Base-by-base conservation (phyloP, 1,139 yeast genomes). In the Kodamaea anthophila region DNA sequence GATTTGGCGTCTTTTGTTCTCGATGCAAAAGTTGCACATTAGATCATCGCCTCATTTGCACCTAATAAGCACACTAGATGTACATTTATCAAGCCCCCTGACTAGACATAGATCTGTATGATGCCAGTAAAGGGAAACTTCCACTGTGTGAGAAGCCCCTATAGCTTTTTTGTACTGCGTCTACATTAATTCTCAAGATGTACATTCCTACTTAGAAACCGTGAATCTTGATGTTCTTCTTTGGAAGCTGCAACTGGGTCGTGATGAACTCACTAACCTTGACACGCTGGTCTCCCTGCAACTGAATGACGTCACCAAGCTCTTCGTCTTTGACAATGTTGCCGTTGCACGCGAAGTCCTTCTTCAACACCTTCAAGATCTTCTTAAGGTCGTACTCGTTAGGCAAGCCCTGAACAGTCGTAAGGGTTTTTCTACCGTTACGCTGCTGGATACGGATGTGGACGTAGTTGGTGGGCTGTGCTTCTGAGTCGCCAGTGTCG, bases 401-500 rank as follows among this genome's bases (percentile, higher is more conserved):
- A 45, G 98, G 97, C 39, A 91, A 76, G 55, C 98, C 98, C 70
- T 91, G 97, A 40, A 91, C 97, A 24, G 98, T 91, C 46, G 98
- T 91, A 61, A 91, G 77, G 44, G 98, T 91, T 70, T 91, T 91
- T 70, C 98, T 88, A 61, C 98, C 98, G 73, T 91, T 91, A 76
- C 98, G 93, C 71, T 91, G 98, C 69, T 91, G 98, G 60, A 93
- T 88, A 76, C 98, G 94, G 60, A 91, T 87, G 66, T 88, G 98
- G 61, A 91, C 85, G 69, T 87, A 86, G 70, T 85, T 87, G 41
- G 94, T 80, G 55, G 94, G 83, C 69, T 88, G 93, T 51, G 94
- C 84, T 64, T 88, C 96, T 69, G 93, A 94, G 77, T 91, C 97
- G 74, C 96, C 97, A 66, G 96, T 88, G 66, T 91, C 98, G 79